Evolutionary conservation across 1,284 basidiomycete species (phyloP).

Genomic region (Ceratobasidium sp.): DNA sequence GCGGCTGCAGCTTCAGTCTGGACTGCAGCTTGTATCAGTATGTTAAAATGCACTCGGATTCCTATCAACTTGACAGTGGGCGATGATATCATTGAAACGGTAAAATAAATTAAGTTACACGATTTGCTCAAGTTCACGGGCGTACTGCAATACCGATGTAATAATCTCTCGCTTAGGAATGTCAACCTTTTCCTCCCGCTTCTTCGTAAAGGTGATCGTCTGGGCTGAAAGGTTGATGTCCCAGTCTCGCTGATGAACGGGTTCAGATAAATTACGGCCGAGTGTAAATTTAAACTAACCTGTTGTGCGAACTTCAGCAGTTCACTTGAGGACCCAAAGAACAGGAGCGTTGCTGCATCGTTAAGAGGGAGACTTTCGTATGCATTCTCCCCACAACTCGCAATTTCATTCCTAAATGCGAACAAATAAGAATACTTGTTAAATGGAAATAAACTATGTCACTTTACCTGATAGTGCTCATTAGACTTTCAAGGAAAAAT

Average conservation of each 20-base stretch:
- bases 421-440: constrained; percentile 8
- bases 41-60: constrained; percentile 1
- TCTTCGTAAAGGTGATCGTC: constrained; percentile 75
- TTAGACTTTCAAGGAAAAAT: constrained; percentile 90
- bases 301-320: constrained; percentile 82
- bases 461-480: constrained; percentile 88
- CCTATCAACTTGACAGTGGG: not conserved
- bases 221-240: constrained; percentile 73
- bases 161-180: constrained; percentile 88
- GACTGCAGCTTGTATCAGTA: not conserved
- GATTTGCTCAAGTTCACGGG: constrained; percentile 89
- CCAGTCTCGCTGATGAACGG: constrained; percentile 72
- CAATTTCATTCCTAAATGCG: constrained; percentile 87
- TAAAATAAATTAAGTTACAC: constrained; percentile 66
- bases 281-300: constrained; percentile 60
- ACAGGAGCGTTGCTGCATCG: constrained; percentile 89
- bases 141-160: constrained; percentile 78
- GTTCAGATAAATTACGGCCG: constrained; percentile 44
- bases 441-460: not conserved
- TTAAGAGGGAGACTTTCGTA: constrained; percentile 89
- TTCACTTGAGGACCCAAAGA: constrained; percentile 85
- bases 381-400: constrained; percentile 91
- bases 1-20: not conserved
- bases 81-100: not conserved
- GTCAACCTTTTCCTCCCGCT: constrained; percentile 81